Evolutionary conservation across 2,329 filamentous ascomycete species (phyloP).

Genomic region (Ophiostoma angusticollis): DNA sequence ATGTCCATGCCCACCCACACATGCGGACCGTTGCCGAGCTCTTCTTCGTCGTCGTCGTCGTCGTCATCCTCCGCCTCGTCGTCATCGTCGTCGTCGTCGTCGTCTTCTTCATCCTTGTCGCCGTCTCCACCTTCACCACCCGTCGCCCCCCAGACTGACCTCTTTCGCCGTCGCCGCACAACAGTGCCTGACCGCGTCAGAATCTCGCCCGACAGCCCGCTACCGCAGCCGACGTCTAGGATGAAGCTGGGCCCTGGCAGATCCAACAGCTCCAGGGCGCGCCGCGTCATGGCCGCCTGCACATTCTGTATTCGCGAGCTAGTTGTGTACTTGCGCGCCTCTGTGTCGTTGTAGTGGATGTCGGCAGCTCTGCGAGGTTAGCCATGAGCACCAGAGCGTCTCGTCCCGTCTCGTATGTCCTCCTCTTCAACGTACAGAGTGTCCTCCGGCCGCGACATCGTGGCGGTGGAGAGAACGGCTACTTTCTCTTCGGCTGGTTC

Average conservation of each 20-base stretch:
- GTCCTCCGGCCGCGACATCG: constrained; percentile 95
- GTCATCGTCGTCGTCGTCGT: not conserved
- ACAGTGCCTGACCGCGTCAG: constrained; percentile 38
- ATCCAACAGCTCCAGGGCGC: constrained; percentile 82
- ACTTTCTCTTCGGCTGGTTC: too few species aligned
- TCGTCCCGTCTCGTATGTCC: not conserved
- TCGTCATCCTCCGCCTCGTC: not conserved
- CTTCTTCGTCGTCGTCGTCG: constrained; percentile 32
- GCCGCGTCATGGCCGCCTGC: constrained; percentile 85
- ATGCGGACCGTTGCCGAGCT: constrained; percentile 70
- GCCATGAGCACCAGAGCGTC: not conserved
- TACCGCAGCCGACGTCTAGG: constrained; percentile 93
- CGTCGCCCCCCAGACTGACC: not conserved
- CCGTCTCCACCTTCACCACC: not conserved
- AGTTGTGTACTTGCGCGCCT: constrained; percentile 95
- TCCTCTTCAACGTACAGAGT: constrained; percentile 62
- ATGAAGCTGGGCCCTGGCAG: constrained; percentile 71
- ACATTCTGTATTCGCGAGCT: constrained; percentile 92
- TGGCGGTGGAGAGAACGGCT: not conserved
- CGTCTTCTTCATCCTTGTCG: not conserved
- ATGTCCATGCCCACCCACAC: constrained; percentile 98
- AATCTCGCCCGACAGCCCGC: constrained; percentile 87
- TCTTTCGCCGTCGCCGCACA: constrained; percentile 2
- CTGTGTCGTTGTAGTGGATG: constrained; percentile 91
- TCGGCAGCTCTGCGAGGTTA: constrained; percentile 61